Percentiles rank a stretch among this genome's conserved stretches.
phyloP scores from a whole-genome alignment of 1,284 basidiomycete genomes.

The Moniliella sp. region DNA sequence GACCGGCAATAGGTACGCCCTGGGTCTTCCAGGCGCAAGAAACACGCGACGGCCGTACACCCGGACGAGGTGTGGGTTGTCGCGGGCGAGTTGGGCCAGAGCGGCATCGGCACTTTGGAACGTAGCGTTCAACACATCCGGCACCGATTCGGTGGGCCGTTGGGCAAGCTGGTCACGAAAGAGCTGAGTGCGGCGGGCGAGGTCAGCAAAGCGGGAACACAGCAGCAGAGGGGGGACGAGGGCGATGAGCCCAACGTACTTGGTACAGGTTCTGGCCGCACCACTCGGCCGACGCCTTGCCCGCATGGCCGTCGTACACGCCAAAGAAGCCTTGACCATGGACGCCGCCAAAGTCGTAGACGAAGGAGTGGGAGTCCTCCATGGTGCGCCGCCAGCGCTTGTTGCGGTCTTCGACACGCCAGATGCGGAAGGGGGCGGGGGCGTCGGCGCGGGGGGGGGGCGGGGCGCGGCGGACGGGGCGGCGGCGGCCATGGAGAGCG shows the following conservation, averaged over 20 bases:
- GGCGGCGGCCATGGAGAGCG: no score
- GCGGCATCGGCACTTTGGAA: slow-evolving; percentile 73
- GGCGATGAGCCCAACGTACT: no score
- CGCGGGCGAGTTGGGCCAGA: slow-evolving; percentile 58
- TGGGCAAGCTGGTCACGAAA: slow-evolving; percentile 35
- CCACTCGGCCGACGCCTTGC: slow-evolving; percentile 96
- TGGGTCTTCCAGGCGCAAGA: slow-evolving; percentile 72
- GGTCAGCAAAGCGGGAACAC: no score
- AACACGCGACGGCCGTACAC: slow-evolving; percentile 85
- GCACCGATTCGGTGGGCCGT: slow-evolving; percentile 45
- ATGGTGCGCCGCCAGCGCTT: slow-evolving; percentile 74
- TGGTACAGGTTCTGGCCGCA: slow-evolving; percentile 87
- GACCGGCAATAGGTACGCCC: slow-evolving; percentile 19
- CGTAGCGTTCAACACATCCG: slow-evolving; percentile 72
- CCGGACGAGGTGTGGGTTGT: slow-evolving; percentile 83
- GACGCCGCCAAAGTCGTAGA: slow-evolving; percentile 69
- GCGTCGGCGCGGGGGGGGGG: no score
- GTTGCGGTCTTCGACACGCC: slow-evolving; percentile 61
- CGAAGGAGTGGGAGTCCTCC: slow-evolving; percentile 91
- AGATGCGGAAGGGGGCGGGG: slow-evolving; percentile 51
- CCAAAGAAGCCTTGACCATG: slow-evolving; percentile 91
- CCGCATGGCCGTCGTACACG: slow-evolving; percentile 93
- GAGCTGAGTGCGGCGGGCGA: no score
- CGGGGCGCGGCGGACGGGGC: no score
- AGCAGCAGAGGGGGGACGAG: no score